A percentile compares a stretch with the other conserved stretches of the same genome.
Evolutionary conservation across 192 early-diverging fungal genomes (phyloP).

Genomic region (Cladochytrium replicatum): DNA sequence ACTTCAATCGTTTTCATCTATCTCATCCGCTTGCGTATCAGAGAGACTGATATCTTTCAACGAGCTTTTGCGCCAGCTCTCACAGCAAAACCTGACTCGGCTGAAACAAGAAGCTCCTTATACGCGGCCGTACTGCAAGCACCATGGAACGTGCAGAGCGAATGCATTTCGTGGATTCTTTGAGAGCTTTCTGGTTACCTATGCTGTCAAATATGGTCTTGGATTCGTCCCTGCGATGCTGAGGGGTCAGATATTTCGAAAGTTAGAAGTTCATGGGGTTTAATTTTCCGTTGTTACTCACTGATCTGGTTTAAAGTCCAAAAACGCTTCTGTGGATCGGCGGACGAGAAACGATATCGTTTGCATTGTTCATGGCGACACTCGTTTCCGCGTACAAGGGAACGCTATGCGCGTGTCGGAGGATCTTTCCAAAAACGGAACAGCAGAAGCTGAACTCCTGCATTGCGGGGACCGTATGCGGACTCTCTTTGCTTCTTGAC

Average conservation of each 20-base stretch:
- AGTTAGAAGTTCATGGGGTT: not conserved
- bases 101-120: conserved; percentile 3
- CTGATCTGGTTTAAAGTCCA: conserved; percentile 16
- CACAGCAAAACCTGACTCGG: conserved; percentile 19
- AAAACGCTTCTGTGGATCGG: conserved; percentile 21
- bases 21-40: too few species aligned
- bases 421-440: conserved; percentile 6
- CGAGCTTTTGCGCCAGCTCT: too few species aligned
- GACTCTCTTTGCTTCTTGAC: conserved; percentile 18
- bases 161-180: conserved; percentile 2
- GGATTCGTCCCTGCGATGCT: conserved; percentile 24
- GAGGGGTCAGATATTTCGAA: conserved; percentile 23
- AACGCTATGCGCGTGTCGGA: conserved; percentile 12
- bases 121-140: conserved; percentile 19
- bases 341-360: conserved; percentile 24
- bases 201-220: conserved; percentile 10
- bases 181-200: conserved; percentile 11
- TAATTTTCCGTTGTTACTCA: conserved; percentile 15
- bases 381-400: conserved; percentile 28
- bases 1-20: too few species aligned
- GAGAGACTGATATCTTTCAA: too few species aligned
- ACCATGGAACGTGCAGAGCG: conserved; percentile 1
- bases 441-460: conserved; percentile 20
- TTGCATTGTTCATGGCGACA: conserved; percentile 25
- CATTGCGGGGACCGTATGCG: conserved; percentile 25